Evolutionary conservation across 148 eudicot species (phyloP), one percentile per base, ranked within the genome.

Genomic region (Cornus florida): DNA sequence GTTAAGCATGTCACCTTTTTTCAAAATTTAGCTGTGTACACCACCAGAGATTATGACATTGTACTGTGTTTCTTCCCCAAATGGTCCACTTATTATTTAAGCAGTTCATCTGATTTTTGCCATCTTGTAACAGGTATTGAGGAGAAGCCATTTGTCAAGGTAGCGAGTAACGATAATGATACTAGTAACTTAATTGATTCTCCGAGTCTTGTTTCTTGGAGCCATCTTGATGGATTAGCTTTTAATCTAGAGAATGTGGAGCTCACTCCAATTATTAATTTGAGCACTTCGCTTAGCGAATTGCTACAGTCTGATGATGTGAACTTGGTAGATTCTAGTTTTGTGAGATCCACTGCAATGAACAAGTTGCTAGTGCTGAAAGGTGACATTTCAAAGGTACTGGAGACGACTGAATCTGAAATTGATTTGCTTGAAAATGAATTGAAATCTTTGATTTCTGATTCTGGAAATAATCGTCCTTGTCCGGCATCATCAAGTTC

Each of bases 361-460:
- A 87, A 88, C 81, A 94, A 90, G 84, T 82, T 96, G 77, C 79
- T 83, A 67, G 65, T 90, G 74, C 88, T 84, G 90, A 96, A 89
- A 82, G 90, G 81, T 70, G 90, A 86, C 48, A 74, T 94, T 79
- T 82, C 87, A 9, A 96, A 90, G 85, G 87, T 87, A 65, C 69
- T 96, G 73, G 98, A 91, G 83, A 62, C 76, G 67, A 96, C 97
- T 70, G 98, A 92, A 85, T 86, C 89, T 77, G 95, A 96, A 78
- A 92, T 92, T 78, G 99, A 94, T 82, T 83, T 78, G 8, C 95
- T 93, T 73, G 99, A 96, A 85, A 90, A 75, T 82, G 98, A 96
- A 78, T 78, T 96, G 79, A 90, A 91, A 77, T 84, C 78, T 22
- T 77, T 91, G 75, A 82, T 67, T 35, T 68, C 85, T 67, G 83